A percentile compares a stretch with the other conserved stretches of the same genome.
Evolutionary conservation across 176 grass and related monocot species (phyloP).

Genomic region (Typha latifolia): DNA sequence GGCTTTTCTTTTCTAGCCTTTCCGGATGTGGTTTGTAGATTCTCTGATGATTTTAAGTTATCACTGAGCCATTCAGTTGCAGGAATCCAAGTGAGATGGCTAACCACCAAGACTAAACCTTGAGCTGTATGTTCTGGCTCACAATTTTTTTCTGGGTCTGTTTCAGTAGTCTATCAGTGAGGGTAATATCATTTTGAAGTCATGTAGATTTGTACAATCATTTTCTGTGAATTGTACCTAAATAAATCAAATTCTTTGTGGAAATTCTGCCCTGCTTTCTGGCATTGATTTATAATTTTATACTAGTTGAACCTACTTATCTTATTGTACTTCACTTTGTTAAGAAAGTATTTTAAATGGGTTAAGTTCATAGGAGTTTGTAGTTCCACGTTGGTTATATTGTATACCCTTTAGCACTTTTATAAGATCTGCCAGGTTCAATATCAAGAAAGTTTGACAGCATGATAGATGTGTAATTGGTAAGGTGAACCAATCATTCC

Average conservation of each 20-base stretch:
- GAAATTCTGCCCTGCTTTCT: too few relatives aligned
- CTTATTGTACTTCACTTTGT: too few relatives aligned
- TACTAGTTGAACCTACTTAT: too few relatives aligned
- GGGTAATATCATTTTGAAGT: not conserved
- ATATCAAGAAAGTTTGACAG: too few relatives aligned
- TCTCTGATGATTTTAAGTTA: not conserved
- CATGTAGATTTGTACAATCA: not conserved
- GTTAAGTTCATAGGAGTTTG: too few relatives aligned
- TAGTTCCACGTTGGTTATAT: too few relatives aligned
- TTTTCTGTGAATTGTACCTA: not conserved
- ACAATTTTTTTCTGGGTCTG: not conserved
- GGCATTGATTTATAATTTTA: too few relatives aligned
- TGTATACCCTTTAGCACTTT: too few relatives aligned
- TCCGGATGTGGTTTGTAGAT: conserved; percentile 5
- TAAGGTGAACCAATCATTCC: too few relatives aligned
- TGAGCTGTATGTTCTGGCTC: not conserved
- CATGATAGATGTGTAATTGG: too few relatives aligned
- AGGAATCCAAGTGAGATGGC: not conserved
- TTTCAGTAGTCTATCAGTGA: not conserved
- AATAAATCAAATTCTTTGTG: not conserved
- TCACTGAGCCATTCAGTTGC: not conserved
- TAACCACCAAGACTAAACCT: not conserved
- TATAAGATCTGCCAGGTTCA: too few relatives aligned
- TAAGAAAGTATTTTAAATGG: too few relatives aligned
- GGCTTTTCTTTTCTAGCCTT: conserved; percentile 17